A percentile compares a stretch with the other conserved stretches of the same genome.
phyloP scores from a whole-genome alignment of 192 early-diverging fungal species.

The Linnemannia hyalina region DNA sequence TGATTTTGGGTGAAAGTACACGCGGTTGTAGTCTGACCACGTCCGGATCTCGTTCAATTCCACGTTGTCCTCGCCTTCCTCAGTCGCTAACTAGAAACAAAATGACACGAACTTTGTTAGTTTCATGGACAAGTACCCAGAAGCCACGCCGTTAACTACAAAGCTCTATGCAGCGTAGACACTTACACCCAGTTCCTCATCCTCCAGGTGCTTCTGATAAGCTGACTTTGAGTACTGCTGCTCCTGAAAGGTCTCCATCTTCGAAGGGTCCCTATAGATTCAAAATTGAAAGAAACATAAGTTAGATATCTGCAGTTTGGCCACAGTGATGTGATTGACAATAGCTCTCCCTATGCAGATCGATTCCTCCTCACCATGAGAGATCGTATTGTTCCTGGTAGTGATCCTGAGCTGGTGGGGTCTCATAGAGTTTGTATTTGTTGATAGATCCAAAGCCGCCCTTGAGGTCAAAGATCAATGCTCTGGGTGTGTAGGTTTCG shows the following conservation, averaged over 20 bases:
- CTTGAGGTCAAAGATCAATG: slow-evolving; percentile 85
- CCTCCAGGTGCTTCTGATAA: slow-evolving; percentile 44
- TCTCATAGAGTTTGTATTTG: slow-evolving; percentile 54
- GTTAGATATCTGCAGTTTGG: neutral
- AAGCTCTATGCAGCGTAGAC: neutral
- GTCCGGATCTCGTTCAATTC: slow-evolving; percentile 66
- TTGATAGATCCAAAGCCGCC: slow-evolving; percentile 65
- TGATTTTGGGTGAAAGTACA: slow-evolving; percentile 81
- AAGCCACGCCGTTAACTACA: neutral
- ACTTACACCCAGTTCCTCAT: slow-evolving; percentile 45
- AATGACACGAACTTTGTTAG: neutral
- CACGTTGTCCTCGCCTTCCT: slow-evolving; percentile 56
- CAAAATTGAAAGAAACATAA: neutral
- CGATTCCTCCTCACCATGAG: slow-evolving; percentile 18
- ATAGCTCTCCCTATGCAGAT: neutral
- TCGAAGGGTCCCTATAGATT: slow-evolving; percentile 38
- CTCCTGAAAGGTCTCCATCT: slow-evolving; percentile 52
- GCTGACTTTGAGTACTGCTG: slow-evolving; percentile 28
- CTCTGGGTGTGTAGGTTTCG: slow-evolving; percentile 81
- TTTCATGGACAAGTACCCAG: neutral
- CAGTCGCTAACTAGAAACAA: slow-evolving; percentile 34
- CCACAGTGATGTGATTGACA: neutral
- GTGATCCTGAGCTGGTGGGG: slow-evolving; percentile 57
- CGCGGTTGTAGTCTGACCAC: slow-evolving; percentile 89
- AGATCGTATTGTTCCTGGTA: slow-evolving; percentile 57